Conservation (phyloP, 2,329 filamentous ascomycete genomes). For the Talaromyces sp. region DNA sequence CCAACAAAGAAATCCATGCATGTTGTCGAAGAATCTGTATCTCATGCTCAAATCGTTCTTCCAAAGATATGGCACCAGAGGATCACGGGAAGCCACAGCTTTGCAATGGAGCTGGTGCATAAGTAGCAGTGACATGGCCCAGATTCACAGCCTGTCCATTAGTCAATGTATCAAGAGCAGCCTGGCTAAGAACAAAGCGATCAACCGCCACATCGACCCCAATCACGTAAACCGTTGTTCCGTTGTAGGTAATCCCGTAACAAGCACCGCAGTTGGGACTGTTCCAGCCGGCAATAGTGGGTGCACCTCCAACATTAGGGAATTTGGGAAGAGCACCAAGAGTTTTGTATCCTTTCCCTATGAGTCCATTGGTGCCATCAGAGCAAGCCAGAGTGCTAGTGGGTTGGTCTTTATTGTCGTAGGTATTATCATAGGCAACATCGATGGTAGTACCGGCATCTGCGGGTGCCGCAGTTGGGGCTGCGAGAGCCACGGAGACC, state of each 20-base stretch:
- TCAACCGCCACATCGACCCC: slow-evolving; percentile 42
- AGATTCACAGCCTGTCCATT: slow-evolving; percentile 38
- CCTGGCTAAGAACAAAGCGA: slow-evolving; percentile 47
- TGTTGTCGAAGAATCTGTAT: neutral
- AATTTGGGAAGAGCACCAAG: slow-evolving; percentile 43
- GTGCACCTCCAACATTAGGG: slow-evolving; percentile 46
- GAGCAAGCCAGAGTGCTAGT: slow-evolving; percentile 48
- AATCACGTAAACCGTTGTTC: slow-evolving; percentile 42
- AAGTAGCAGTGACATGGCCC: slow-evolving; percentile 36
- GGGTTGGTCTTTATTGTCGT: slow-evolving; percentile 56
- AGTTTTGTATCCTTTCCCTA: slow-evolving; percentile 28
- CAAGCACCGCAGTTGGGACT: slow-evolving; percentile 48
- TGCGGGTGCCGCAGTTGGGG: slow-evolving; percentile 3
- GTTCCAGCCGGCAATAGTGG: slow-evolving; percentile 45
- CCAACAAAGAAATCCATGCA: neutral
- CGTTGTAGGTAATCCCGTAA: slow-evolving; percentile 45
- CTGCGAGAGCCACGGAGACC: slow-evolving; percentile 11
- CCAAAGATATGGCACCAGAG: neutral
- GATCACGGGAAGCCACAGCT: slow-evolving; percentile 6
- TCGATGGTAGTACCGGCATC: slow-evolving; percentile 20
- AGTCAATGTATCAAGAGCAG: slow-evolving; percentile 47
- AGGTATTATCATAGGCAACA: slow-evolving; percentile 68
- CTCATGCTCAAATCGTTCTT: neutral
- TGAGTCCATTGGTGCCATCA: slow-evolving; percentile 30
- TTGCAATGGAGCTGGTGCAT: slow-evolving; percentile 16